phyloP scores from a whole-genome alignment of 2,329 filamentous ascomycete genomes.

The Berkeleyomyces basicola region DNA sequence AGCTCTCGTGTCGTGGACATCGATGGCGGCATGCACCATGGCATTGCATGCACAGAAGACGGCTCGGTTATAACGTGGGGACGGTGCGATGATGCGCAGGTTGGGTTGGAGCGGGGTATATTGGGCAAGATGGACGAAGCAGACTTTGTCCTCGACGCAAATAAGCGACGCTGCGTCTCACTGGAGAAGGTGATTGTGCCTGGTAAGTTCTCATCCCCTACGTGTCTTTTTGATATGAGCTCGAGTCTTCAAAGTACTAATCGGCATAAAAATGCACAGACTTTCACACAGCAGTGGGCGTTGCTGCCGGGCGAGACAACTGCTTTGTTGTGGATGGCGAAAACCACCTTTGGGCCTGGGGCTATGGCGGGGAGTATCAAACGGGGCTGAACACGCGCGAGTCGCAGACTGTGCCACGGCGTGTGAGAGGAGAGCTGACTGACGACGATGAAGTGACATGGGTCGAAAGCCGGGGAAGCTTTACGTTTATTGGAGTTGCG shows the following conservation, averaged over 20 bases:
- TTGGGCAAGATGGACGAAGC: constrained; percentile 1
- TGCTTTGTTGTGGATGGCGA: constrained; percentile 8
- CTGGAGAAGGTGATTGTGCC: constrained; percentile 4
- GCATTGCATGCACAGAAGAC: constrained; percentile 28
- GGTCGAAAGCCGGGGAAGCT: constrained; percentile 8
- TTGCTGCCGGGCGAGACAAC: constrained; percentile 10
- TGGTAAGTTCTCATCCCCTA: neutral
- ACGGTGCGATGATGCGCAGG: constrained; percentile 25
- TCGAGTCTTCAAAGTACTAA: neutral
- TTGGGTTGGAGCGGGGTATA: constrained; percentile 7
- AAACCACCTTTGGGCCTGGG: constrained; percentile 10
- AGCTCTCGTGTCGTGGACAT: constrained; percentile 39
- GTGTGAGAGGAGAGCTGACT: neutral
- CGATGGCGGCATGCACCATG: constrained; percentile 48
- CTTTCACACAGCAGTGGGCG: neutral
- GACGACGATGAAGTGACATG: constrained; percentile 1
- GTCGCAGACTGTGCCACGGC: constrained; percentile 3
- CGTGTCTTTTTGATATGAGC: neutral
- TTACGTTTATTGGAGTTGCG: constrained; percentile 11
- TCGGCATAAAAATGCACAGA: neutral
- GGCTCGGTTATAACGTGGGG: constrained; percentile 31
- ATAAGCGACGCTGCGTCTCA: constrained; percentile 6
- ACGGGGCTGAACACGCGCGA: constrained; percentile 6
- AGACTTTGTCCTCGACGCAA: neutral
- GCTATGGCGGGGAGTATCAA: constrained; percentile 9